phyloP scores from a whole-genome alignment of 345 rosid species.

The Arabidopsis arenosa region DNA sequence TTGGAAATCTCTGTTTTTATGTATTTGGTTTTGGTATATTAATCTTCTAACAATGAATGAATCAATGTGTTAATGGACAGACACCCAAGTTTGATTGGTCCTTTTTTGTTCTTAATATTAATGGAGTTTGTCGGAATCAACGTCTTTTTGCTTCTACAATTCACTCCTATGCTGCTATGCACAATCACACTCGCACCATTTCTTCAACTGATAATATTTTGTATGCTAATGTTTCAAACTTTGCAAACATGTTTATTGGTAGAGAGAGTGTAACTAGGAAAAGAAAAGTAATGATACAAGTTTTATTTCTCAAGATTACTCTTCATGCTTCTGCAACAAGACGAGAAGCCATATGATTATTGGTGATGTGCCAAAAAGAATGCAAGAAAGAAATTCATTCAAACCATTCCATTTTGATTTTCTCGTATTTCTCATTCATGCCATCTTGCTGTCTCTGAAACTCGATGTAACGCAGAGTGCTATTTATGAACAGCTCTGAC shows the following conservation, averaged over 20 bases:
- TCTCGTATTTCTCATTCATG: constrained; percentile 74
- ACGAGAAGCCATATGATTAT: constrained; percentile 15
- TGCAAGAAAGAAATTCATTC: constrained; percentile 24
- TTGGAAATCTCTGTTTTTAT: constrained; percentile 25
- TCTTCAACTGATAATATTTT: not conserved
- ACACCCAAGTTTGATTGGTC: constrained; percentile 34
- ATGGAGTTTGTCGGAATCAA: constrained; percentile 33
- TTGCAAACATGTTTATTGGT: constrained; percentile 25
- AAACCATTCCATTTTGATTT: constrained; percentile 62
- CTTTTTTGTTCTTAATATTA: constrained; percentile 31
- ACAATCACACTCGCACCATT: not conserved
- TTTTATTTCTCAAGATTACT: constrained; percentile 6
- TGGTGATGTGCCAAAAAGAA: constrained; percentile 14
- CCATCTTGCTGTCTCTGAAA: constrained; percentile 93
- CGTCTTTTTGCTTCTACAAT: constrained; percentile 5
- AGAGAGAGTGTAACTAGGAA: not conserved
- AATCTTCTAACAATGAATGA: constrained; percentile 29
- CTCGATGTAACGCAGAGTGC: constrained; percentile 74
- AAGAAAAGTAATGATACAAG: constrained; percentile 22
- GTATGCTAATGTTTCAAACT: constrained; percentile 12
- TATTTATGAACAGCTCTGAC: constrained; percentile 72
- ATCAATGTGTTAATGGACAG: constrained; percentile 33
- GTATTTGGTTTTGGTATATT: constrained; percentile 31
- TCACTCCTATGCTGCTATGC: not conserved
- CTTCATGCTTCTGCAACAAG: constrained; percentile 13